Conservation (phyloP, 805 yeast species). For the Sugiyamaella qingdaonensis region DNA sequence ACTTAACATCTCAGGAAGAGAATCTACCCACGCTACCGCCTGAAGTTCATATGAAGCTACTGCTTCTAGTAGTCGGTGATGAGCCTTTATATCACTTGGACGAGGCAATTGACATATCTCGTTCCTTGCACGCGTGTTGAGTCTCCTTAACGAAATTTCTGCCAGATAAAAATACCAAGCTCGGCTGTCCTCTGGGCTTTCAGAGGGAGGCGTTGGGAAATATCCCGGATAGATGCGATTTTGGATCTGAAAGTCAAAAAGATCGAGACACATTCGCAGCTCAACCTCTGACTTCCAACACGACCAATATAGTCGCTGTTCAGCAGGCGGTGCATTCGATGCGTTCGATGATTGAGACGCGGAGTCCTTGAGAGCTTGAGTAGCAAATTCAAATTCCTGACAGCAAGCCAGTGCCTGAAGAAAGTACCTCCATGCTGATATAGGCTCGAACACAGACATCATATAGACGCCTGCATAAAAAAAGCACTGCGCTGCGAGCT, state of each 20-base stretch:
- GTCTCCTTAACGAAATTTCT: neutral
- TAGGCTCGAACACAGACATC: neutral
- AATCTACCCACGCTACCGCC: neutral
- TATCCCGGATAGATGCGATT: neutral
- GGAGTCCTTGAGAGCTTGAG: neutral
- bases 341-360: neutral
- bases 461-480: neutral
- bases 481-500: neutral
- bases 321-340: neutral
- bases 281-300: slow-evolving; percentile 4
- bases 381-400: slow-evolving; percentile 1
- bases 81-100: neutral
- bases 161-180: slow-evolving; percentile 2
- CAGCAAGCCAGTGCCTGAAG: neutral
- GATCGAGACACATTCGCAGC: neutral
- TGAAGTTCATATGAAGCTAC: neutral
- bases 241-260: neutral
- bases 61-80: neutral
- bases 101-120: neutral
- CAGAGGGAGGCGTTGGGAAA: neutral
- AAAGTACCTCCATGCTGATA: neutral
- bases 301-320: neutral
- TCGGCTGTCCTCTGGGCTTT: neutral
- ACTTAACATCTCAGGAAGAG: neutral
- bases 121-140: neutral